Evolutionary conservation across 2,329 filamentous ascomycete genomes (phyloP).

Genomic region (Biscogniauxia marginata): DNA sequence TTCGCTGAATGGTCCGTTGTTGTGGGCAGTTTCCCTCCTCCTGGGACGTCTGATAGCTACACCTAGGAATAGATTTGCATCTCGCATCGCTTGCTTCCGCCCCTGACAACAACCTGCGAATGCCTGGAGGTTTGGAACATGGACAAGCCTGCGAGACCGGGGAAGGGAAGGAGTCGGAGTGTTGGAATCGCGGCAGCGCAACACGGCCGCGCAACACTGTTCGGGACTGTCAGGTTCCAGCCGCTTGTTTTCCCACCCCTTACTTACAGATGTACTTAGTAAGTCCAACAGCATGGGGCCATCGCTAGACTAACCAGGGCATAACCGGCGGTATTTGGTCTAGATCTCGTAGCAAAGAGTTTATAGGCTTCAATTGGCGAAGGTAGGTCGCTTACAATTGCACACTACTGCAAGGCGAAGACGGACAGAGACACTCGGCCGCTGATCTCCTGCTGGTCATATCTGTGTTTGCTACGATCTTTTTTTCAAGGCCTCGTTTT

Average conservation of each 20-base stretch:
- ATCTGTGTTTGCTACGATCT: conserved; percentile 19
- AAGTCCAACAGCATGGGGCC: not conserved
- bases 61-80: conserved; percentile 10
- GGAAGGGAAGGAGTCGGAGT: conserved; percentile 5
- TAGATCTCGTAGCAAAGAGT: not conserved
- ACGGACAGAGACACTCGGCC: conserved; percentile 16
- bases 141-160: conserved; percentile 16
- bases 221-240: conserved; percentile 9
- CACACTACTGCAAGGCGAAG: conserved; percentile 12
- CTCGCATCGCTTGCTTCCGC: conserved; percentile 26
- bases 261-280: not conserved
- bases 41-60: conserved; percentile 2
- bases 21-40: conserved; percentile 16
- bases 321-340: not conserved
- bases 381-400: not conserved
- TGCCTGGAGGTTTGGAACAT: conserved; percentile 9
- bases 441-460: conserved; percentile 13
- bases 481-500: conserved; percentile 16
- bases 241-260: not conserved
- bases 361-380: not conserved
- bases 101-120: conserved; percentile 18
- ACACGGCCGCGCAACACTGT: conserved; percentile 11
- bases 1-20: conserved; percentile 13
- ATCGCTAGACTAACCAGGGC: not conserved
- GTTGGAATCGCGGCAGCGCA: conserved; percentile 10